These are phyloP conservation scores for Helianthus annuus DNA, from an alignment of 129 eudicot species.

Conservation along the genomic window HanXRQr2.0-SUNRISE NC_035443.2:51210957-51211456, in stretches of 20 bases:
- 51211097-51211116: conserved; percentile 60
- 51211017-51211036: background rate
- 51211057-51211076: conserved; percentile 38
- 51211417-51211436: too few species aligned
- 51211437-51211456: too few species aligned
- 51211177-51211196: background rate
- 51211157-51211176: background rate
- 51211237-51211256: conserved; percentile 63
- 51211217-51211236: conserved; percentile 71
- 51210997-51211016: background rate
- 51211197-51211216: conserved; percentile 67
- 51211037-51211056: background rate
- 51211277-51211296: conserved; percentile 55
- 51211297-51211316: conserved; percentile 55
- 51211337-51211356: conserved; percentile 70
- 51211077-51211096: conserved; percentile 61
- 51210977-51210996: too few species aligned
- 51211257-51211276: conserved; percentile 67
- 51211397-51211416: too few species aligned
- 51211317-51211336: conserved; percentile 59
- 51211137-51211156: conserved; percentile 6
- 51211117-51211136: conserved; percentile 73
- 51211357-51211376: conserved; percentile 37
- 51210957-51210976: too few species aligned
- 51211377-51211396: too few species aligned